Percentiles rank a stretch among this genome's conserved stretches.
These are phyloP conservation scores for Annulohypoxylon maeteangense DNA, from an alignment of 495 filamentous ascomycete genomes.

Conservation along the genomic window DNA sequence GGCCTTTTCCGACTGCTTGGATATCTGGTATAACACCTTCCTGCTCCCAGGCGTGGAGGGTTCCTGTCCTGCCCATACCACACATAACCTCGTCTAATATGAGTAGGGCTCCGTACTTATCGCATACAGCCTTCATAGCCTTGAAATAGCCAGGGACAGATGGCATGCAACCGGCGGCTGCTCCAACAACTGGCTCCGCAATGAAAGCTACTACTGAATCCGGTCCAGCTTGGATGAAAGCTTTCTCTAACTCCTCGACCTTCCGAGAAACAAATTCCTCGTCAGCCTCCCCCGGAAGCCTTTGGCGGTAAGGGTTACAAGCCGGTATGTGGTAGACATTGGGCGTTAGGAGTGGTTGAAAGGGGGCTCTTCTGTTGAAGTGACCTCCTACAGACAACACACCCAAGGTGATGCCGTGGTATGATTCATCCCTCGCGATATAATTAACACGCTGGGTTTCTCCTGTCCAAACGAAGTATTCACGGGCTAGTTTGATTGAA, in stretches of 20 bases:
- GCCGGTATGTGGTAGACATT: constrained; percentile 74
- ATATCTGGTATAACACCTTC: constrained; percentile 69
- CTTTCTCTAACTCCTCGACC: constrained; percentile 75
- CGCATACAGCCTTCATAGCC: constrained; percentile 73
- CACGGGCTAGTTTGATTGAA: constrained; percentile 73
- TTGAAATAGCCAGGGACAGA: constrained; percentile 74
- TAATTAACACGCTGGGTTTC: constrained; percentile 61
- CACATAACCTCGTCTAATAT: constrained; percentile 86
- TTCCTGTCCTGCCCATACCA: constrained; percentile 77
- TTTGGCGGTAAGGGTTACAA: constrained; percentile 64
- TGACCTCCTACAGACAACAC: constrained; percentile 73
- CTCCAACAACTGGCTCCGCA: constrained; percentile 73
- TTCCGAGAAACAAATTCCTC: constrained; percentile 61
- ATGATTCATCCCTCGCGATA: constrained; percentile 75
- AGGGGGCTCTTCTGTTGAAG: constrained; percentile 68
- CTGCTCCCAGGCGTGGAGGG: constrained; percentile 74
- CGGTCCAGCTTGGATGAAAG: constrained; percentile 77
- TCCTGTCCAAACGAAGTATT: constrained; percentile 70
- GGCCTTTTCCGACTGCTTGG: constrained; percentile 65
- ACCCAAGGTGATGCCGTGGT: constrained; percentile 79
- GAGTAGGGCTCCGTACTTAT: constrained; percentile 77
- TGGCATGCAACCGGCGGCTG: constrained; percentile 73
- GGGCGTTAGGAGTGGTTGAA: constrained; percentile 69
- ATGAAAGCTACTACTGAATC: constrained; percentile 81
- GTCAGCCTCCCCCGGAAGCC: constrained; percentile 46